Evolutionary conservation across 805 yeast species (phyloP).

Genomic region (Candida sithepensis): DNA sequence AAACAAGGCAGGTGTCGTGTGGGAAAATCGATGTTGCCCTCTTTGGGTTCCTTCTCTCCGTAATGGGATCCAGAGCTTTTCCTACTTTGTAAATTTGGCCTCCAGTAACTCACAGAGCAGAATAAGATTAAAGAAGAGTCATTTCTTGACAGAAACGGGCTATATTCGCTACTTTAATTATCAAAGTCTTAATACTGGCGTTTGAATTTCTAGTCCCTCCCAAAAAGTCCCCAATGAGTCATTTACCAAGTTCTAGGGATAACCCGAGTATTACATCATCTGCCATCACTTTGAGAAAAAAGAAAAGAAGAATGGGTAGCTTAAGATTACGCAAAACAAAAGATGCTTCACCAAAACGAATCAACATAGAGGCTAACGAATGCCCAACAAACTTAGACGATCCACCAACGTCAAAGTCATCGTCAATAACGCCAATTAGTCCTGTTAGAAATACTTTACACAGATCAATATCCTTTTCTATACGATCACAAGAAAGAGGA

Average conservation of each 20-base stretch:
- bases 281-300: conserved; percentile 3
- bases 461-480: not conserved
- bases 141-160: too few relatives aligned
- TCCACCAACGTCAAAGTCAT: not conserved
- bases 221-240: too few relatives aligned
- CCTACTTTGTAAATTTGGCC: too few relatives aligned
- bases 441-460: not conserved
- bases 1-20: not conserved
- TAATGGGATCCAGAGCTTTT: too few relatives aligned
- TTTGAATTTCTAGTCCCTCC: too few relatives aligned
- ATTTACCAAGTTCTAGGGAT: not conserved
- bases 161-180: too few relatives aligned
- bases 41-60: too few relatives aligned
- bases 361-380: not conserved
- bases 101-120: too few relatives aligned
- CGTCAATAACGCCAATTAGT: not conserved
- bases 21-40: not conserved
- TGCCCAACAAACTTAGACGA: not conserved
- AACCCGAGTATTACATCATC: not conserved
- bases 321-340: conserved; percentile 6
- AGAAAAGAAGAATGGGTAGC: conserved; percentile 17
- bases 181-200: too few relatives aligned
- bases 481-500: not conserved
- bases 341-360: not conserved
- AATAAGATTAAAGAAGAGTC: too few relatives aligned